Conservation (phyloP, 176 grass and related monocot genomes). For the Phoenix dactylifera region DNA sequence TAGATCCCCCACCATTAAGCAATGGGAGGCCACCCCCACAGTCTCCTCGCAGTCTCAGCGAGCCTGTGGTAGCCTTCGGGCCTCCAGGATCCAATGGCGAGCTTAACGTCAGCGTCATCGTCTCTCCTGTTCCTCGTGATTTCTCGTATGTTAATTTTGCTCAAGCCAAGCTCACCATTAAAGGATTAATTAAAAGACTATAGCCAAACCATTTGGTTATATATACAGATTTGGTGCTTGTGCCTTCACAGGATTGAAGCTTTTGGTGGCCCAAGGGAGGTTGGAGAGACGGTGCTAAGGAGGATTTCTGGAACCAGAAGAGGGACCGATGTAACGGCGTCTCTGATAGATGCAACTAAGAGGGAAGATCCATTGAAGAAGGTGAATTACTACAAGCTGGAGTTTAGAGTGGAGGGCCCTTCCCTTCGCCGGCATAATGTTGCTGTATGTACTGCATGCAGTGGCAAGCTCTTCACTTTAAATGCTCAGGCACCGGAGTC, state of each 20-base stretch:
- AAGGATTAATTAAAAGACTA: too few species aligned
- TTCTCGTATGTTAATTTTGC: conserved; percentile 44
- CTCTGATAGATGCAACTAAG: conserved; percentile 46
- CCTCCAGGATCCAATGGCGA: conserved; percentile 77
- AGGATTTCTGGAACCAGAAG: conserved; percentile 66
- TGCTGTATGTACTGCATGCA: conserved; percentile 56
- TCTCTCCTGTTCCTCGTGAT: conserved; percentile 57
- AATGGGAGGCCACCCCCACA: conserved; percentile 5
- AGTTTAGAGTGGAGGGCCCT: conserved; percentile 62
- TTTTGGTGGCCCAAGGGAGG: conserved; percentile 71
- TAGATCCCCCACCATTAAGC: conserved; percentile 50
- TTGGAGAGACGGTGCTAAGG: conserved; percentile 68
- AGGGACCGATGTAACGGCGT: conserved; percentile 51
- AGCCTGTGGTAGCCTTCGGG: conserved; percentile 77
- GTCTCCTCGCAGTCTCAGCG: conserved; percentile 25
- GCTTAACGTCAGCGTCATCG: conserved; percentile 88
- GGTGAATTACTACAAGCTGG: conserved; percentile 82
- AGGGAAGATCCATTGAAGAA: conserved; percentile 40
- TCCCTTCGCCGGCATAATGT: conserved; percentile 67
- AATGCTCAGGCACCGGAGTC: conserved; percentile 82
- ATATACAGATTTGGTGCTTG: too few species aligned
- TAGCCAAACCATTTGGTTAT: too few species aligned
- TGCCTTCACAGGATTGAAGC: conserved; percentile 51
- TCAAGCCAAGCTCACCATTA: too few species aligned
- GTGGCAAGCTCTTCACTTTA: conserved; percentile 75